Conservation (phyloP, 1,284 basidiomycete genomes). For the Cutaneotrichosporon curvatum region DNA sequence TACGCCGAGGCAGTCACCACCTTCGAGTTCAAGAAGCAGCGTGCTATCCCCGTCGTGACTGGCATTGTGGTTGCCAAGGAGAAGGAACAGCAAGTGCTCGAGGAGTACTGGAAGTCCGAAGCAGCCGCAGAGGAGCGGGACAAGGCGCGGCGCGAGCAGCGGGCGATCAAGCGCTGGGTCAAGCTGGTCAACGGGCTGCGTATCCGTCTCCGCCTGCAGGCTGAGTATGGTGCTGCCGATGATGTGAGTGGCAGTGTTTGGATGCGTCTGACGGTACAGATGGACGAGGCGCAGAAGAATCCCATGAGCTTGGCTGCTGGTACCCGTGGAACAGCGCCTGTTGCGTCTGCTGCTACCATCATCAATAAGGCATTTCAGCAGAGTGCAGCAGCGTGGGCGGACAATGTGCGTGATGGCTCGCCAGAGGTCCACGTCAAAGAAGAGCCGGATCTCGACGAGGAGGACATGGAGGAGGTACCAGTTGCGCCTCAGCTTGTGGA, state of each 20-base stretch:
- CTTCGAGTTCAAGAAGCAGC: conserved; percentile 87
- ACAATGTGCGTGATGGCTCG: background rate
- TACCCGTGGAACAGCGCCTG: conserved; percentile 15
- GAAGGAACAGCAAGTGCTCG: conserved; percentile 66
- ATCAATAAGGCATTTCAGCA: conserved; percentile 2
- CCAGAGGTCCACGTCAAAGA: too few relatives aligned
- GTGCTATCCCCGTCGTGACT: conserved; percentile 74
- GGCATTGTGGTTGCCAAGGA: conserved; percentile 83
- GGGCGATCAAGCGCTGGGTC: conserved; percentile 80
- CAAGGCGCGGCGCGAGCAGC: conserved; percentile 65
- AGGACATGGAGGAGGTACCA: too few relatives aligned
- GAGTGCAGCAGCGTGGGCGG: conserved; percentile 14
- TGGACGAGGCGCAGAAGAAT: conserved; percentile 29
- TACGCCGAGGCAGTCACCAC: conserved; percentile 85
- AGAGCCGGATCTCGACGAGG: too few relatives aligned
- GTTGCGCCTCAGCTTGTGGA: too few relatives aligned
- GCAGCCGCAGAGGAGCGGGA: conserved; percentile 70
- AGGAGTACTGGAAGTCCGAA: conserved; percentile 81
- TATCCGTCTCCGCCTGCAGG: conserved; percentile 71
- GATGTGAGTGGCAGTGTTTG: conserved; percentile 24
- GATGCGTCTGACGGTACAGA: conserved; percentile 18
- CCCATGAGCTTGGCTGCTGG: conserved; percentile 26
- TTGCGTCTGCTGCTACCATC: conserved; percentile 23
- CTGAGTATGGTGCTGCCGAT: conserved; percentile 60
- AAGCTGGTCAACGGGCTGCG: conserved; percentile 80